Evolutionary conservation across 192 early-diverging fungal species (phyloP), one percentile per base, ranked within the genome.

Genomic region (Backusella parvicylindrica): DNA sequence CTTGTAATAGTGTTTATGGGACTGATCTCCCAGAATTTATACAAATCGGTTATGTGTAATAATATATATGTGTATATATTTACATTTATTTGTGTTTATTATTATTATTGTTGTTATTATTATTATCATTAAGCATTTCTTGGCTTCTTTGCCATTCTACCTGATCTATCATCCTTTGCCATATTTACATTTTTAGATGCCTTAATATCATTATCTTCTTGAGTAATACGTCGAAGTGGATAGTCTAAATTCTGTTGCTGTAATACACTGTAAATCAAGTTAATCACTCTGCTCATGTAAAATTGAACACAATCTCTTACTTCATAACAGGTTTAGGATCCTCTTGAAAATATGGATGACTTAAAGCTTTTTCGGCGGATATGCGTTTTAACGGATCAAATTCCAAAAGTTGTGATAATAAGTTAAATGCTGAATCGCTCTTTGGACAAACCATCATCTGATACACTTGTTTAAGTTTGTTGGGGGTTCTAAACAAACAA

Each of bases 321-420:
- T 83, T 84, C 68, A 87, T 80, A 16, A 84, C 82, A 8, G 89
- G 89, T 31, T 84, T 83, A 3, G 87, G 87, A 33, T 89, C 92
- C 71, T 97, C 96, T 41, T 84, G 82, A 71, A 97, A 97, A 68
- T 94, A 98, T 23, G 89, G 84, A 79, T 95, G 94, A 26, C 90
- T 88, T 9, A 96, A 78, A 0, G 97, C 97, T 47, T 90, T 87
- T 26, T 87, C 85, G 0, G 95, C 95, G 16, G 89, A 85, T 47
- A 97, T 91, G 6, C 97, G 82, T 28, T 88, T 84, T 68, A 81
- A 82, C 6, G 96, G 96, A 56, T 95, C 89, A 53, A 95, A 99
- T 41, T 91, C 93, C 5, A 98, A 84, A 79, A 98, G 73, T 6
- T 86, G 85, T 6, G 87, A 80, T 13, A 98, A 83, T 32, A 98